phyloP scores from a whole-genome alignment of 2,329 filamentous ascomycete species.

The Tolypocladium sp. region DNA sequence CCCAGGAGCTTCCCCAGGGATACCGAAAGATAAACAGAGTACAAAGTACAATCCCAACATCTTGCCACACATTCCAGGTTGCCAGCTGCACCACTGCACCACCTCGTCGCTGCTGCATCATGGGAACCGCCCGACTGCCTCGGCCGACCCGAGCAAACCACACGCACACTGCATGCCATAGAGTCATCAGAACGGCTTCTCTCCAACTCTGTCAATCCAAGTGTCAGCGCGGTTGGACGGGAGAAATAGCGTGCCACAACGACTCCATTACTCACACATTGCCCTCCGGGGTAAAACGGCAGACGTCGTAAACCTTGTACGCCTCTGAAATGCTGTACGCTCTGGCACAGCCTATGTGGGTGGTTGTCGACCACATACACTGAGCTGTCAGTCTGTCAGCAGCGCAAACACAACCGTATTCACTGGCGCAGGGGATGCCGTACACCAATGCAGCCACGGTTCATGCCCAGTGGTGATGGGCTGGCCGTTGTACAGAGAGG shows the following conservation, averaged over 20 bases:
- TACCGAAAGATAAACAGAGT: background rate
- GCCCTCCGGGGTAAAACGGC: slow-evolving; percentile 23
- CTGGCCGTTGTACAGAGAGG: slow-evolving; percentile 16
- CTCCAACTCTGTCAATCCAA: slow-evolving; percentile 13
- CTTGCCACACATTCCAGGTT: background rate
- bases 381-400: slow-evolving; percentile 16
- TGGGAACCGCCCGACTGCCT: background rate
- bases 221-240: background rate
- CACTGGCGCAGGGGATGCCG: slow-evolving; percentile 1
- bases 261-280: slow-evolving; percentile 20
- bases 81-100: background rate
- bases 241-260: too few species aligned
- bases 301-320: slow-evolving; percentile 23
- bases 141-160: background rate
- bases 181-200: slow-evolving; percentile 13
- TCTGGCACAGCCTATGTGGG: slow-evolving; percentile 22
- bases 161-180: too few species aligned
- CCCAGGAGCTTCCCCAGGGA: background rate
- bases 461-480: slow-evolving; percentile 21
- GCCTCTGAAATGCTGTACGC: slow-evolving; percentile 20
- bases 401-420: background rate
- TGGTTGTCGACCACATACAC: slow-evolving; percentile 24
- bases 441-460: slow-evolving; percentile 27
- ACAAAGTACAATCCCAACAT: background rate
- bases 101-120: background rate